phyloP scores from a whole-genome alignment of 305 asterid genomes.

The Fraxinus platypoda region DNA sequence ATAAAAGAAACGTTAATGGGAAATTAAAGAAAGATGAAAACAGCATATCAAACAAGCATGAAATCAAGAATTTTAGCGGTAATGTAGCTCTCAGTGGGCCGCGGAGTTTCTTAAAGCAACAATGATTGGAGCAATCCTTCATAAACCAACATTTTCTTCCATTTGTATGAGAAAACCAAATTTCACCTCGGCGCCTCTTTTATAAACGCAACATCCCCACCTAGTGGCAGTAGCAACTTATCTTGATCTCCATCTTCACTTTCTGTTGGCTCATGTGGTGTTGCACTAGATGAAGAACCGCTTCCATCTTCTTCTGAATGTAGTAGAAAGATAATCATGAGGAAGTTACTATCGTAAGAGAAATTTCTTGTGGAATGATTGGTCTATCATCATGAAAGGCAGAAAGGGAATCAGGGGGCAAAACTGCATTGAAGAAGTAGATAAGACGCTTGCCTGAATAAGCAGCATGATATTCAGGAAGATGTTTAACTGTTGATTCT shows the following conservation, averaged over 20 bases:
- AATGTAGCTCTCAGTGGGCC: background rate
- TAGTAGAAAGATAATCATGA: background rate
- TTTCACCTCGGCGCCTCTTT: conserved; percentile 34
- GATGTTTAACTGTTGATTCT: conserved; percentile 50
- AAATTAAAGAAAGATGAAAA: background rate
- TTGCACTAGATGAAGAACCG: conserved; percentile 30
- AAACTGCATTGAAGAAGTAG: background rate
- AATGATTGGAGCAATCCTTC: background rate
- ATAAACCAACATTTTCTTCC: background rate
- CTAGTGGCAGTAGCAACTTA: conserved; percentile 34
- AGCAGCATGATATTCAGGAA: conserved; percentile 43
- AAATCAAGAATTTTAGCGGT: background rate
- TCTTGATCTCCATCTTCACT: conserved; percentile 47
- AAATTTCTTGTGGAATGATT: background rate
- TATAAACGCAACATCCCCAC: conserved; percentile 40
- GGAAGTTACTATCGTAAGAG: background rate
- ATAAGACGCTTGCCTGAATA: conserved; percentile 34
- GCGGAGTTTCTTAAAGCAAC: background rate
- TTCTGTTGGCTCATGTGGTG: conserved; percentile 35
- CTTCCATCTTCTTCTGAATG: conserved; percentile 43
- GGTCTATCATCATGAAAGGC: background rate
- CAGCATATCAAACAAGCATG: background rate
- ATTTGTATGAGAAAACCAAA: background rate
- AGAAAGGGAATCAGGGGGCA: background rate
- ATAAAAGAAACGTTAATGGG: background rate